Base-by-base conservation (phyloP, 352 stramenopile genomes). In the Globisporangium barbulae region DNA sequence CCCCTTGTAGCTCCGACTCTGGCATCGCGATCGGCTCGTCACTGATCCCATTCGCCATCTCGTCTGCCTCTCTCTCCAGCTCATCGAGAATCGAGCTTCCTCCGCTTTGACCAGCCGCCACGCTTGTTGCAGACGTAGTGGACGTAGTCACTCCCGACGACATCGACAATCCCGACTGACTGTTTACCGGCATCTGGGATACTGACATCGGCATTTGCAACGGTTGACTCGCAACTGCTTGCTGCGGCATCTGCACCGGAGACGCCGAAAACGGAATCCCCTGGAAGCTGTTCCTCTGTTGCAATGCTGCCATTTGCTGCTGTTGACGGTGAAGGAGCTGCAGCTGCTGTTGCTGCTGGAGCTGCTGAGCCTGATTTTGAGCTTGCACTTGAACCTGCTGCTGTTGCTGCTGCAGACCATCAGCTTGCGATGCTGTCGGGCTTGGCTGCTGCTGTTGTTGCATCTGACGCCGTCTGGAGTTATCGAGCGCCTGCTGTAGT, bases 51-150 rank as follows among this genome's bases (percentile, higher is more conserved):
- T 91, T 90, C 1, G 87, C 87, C 87, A 96, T 96, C 62, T 96
- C 87, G 65, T 96, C 79, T 1, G 87, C 84, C 54, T 96, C 87
- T 17, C 87, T 81, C 50, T 96, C 87, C 30, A 96, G 59, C 39
- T 96, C 87, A 35, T 96, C 87, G 54, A 96, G 56, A 57, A 96
- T 96, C n/a, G 85, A 94, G 59, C 58, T 91, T 17, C 77, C 68
- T 21, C 67, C 67, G n/a, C 59, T 72, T 68, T 49, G 60, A 47
- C 39, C 57, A 41, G 45, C 55, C 37, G 68, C 73, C 61, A 57
- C 68, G 22, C 17, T 67, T 7, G 69, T 10, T 5, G 62, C 70
- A 37, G 64, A 28, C 5, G 41, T 65, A 7, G 58, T 64, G 30
- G 73, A 55, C 7, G 63, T 53, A 12, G 62, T 69, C 67, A 61